Conservation (phyloP, 2,329 filamentous ascomycete genomes). For the Penicillium sp. region DNA sequence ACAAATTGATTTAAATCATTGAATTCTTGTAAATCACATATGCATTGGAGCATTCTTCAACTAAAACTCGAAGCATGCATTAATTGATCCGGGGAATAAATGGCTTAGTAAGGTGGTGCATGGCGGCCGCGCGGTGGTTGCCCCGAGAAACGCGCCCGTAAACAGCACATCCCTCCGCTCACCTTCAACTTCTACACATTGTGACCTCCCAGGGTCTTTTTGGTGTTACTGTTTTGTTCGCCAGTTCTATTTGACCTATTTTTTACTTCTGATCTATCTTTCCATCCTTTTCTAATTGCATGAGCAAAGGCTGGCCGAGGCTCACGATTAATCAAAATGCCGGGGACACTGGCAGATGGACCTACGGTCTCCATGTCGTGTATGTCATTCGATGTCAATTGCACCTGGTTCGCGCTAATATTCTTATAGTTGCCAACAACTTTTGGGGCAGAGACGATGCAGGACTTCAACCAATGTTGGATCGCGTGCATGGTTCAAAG, state of each 20-base stretch:
- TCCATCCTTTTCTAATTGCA: conserved; percentile 16
- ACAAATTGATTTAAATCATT: background rate
- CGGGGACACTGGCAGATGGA: conserved; percentile 61
- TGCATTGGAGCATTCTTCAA: background rate
- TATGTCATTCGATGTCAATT: conserved; percentile 39
- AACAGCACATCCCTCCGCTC: conserved; percentile 24
- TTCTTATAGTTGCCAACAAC: conserved; percentile 79
- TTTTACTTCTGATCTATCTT: conserved; percentile 11
- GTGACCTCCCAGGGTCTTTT: conserved; percentile 23
- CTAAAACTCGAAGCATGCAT: background rate
- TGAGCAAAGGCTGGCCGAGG: conserved; percentile 42
- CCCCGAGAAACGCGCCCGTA: conserved; percentile 28
- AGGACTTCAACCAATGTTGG: conserved; percentile 84
- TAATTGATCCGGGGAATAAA: background rate
- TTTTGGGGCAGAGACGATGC: conserved; percentile 99
- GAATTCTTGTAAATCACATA: background rate
- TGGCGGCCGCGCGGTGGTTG: conserved; percentile 16
- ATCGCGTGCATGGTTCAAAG: conserved; percentile 94
- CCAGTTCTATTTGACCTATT: conserved; percentile 10
- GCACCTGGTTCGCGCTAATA: conserved; percentile 3
- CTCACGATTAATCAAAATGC: conserved; percentile 52
- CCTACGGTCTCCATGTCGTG: conserved; percentile 70
- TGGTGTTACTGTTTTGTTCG: conserved; percentile 7
- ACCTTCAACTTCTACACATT: conserved; percentile 16
- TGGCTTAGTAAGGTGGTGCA: conserved; percentile 15